Evolutionary conservation across 140 eudicot species (phyloP).

Genomic region (Cichorium intybus): DNA sequence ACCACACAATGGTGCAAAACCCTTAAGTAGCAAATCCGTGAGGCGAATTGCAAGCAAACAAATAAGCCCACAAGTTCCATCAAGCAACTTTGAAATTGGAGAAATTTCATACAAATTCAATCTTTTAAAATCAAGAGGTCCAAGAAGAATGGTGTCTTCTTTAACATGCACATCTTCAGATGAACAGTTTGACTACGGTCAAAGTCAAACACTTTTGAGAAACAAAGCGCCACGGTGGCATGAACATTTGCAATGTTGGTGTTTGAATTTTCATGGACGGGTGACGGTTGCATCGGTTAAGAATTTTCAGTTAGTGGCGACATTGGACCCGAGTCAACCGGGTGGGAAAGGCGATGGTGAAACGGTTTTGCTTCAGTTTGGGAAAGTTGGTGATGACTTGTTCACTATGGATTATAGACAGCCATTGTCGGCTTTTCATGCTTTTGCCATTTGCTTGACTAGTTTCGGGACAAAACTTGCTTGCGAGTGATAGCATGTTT

Average conservation of each 20-base stretch:
- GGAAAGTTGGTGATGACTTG: conserved; percentile 75
- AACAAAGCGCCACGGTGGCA: conserved; percentile 96
- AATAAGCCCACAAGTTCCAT: conserved; percentile 85
- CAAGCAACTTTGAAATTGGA: conserved; percentile 76
- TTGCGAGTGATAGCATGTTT: conserved; percentile 46
- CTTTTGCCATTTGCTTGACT: conserved; percentile 83
- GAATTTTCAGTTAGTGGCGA: conserved; percentile 83
- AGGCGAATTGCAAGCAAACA: conserved; percentile 82
- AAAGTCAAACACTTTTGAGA: conserved; percentile 44
- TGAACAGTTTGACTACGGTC: conserved; percentile 10
- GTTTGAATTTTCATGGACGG: conserved; percentile 90
- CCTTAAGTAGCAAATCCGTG: conserved; percentile 55
- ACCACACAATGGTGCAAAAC: conserved; percentile 75
- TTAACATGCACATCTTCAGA: conserved; percentile 40
- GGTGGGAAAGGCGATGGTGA: conserved; percentile 82
- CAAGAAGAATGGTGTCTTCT: conserved; percentile 79
- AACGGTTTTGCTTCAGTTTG: conserved; percentile 86
- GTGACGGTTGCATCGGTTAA: conserved; percentile 94
- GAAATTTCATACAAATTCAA: conserved; percentile 76
- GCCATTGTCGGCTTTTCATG: conserved; percentile 86
- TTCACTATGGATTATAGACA: conserved; percentile 89
- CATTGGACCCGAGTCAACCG: conserved; percentile 72
- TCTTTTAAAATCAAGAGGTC: conserved; percentile 84
- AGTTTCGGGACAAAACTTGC: conserved; percentile 96
- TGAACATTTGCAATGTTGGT: conserved; percentile 89